Evolutionary conservation across 163 green algal species (phyloP), one percentile per base, ranked within the genome.

Genomic region (Chloromonas sp.): DNA sequence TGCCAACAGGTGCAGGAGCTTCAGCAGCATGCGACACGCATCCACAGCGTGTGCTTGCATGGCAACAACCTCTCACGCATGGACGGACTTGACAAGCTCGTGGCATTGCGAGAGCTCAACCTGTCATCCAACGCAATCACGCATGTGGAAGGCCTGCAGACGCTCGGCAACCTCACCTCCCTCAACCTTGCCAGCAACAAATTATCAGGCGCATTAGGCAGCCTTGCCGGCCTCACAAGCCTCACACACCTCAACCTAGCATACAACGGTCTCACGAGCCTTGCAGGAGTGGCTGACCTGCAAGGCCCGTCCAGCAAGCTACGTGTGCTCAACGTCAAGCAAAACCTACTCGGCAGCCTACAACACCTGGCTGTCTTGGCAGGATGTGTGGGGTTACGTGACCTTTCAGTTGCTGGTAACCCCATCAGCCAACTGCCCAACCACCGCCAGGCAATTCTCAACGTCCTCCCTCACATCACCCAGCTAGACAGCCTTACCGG

Each of bases 141-240:
- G 0, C 57, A 62, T 14, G 61, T 94, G 14, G 84, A 87, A 1
- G 83, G 84, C 11, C 89, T 94, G 2, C 58, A 74, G 14, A 58
- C 60, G 60, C 83, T 96, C 0, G 84, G 78, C 60, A 90, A 87
- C 83, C 83, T 95, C 8, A 92, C 84, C 0, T 86, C 15, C n/a
- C 85, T 96, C 57, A 94, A 96, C 83, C 60, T 97, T 0, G 86
- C 92, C 14, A 94, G 91, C 93, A 97, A 97, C 85, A 84, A 88
- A 3, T 84, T 96, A 1, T 14, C 57, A 2, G 81, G 81, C 1
- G 59, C 76, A 2, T 58, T 96, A 2, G 61, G 78, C 2, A 88
- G 89, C 58, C 84, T 96, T 1, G 83, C 86, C 15, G 82, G 83
- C 1, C 84, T 92, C 0, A 13, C 62, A 59, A 86, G 78, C 81